A percentile compares a stretch with the other conserved stretches of the same genome.
Conservation (phyloP, 306 rosid genomes). For the Hippophae rhamnoides region DNA sequence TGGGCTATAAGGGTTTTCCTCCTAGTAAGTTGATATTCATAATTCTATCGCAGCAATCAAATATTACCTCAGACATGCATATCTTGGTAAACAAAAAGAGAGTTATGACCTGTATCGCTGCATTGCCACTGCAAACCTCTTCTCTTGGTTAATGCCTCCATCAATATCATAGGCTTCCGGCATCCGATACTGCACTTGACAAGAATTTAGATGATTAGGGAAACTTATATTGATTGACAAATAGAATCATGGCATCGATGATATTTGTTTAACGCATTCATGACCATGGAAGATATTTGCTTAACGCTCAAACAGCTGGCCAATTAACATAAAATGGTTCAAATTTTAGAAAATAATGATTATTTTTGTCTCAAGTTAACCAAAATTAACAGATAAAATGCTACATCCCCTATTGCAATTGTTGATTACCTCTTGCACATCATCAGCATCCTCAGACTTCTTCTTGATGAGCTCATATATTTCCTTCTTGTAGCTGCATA, state of each 20-base stretch:
- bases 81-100: neutral
- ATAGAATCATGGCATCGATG: neutral
- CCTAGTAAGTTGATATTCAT: too few relatives aligned
- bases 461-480: constrained; percentile 66
- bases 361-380: neutral
- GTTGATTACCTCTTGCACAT: constrained; percentile 53
- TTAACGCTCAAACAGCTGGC: too few relatives aligned
- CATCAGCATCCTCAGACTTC: constrained; percentile 66
- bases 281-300: too few relatives aligned
- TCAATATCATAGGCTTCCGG: constrained; percentile 91
- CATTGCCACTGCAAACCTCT: constrained; percentile 69
- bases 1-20: too few relatives aligned
- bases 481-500: constrained; percentile 66
- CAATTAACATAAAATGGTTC: too few relatives aligned
- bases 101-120: constrained; percentile 51
- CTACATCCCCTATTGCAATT: constrained; percentile 11
- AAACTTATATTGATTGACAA: constrained; percentile 3
- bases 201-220: constrained; percentile 14
- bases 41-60: too few relatives aligned
- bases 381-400: constrained; percentile 7
- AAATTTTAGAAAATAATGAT: too few relatives aligned
- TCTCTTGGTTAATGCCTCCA: constrained; percentile 77
- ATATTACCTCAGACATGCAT: too few relatives aligned
- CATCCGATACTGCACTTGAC: constrained; percentile 73
- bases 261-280: too few relatives aligned